These are phyloP conservation scores for Sphaerulina vaccinii DNA, from an alignment of 2,329 filamentous ascomycete species.

Conservation along the genomic window DNA sequence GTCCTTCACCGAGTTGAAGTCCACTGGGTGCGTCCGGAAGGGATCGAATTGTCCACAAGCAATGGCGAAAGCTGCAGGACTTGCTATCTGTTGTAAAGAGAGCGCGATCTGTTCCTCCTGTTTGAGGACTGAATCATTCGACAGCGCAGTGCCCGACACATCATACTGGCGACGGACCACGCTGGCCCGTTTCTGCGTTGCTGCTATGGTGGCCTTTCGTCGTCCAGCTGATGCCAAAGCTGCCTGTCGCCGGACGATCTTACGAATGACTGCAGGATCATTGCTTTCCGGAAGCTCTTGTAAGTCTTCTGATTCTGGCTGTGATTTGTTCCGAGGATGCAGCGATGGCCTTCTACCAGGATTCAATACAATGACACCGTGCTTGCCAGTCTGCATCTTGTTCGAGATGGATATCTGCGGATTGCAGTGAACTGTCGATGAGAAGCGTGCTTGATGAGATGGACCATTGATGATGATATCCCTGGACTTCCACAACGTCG, in stretches of 20 bases:
- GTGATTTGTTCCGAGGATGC: constrained; percentile 7
- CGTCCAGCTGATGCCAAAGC: constrained; percentile 20
- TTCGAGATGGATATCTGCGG: neutral
- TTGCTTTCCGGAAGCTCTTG: constrained; percentile 19
- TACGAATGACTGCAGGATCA: constrained; percentile 20
- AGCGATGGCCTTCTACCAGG: constrained; percentile 9
- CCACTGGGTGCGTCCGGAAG: constrained; percentile 14
- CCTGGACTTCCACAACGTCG: neutral
- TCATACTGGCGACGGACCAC: neutral
- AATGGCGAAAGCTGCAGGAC: constrained; percentile 7
- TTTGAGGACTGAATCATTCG: neutral
- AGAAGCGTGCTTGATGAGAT: neutral
- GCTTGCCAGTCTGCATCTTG: constrained; percentile 13
- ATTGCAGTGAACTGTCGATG: neutral
- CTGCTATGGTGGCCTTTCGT: constrained; percentile 23
- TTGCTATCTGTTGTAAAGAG: neutral
- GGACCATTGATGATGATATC: neutral
- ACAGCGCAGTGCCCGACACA: neutral
- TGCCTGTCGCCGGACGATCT: constrained; percentile 22
- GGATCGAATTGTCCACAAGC: constrained; percentile 17
- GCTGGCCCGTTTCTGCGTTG: constrained; percentile 15
- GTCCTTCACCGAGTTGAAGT: constrained; percentile 19
- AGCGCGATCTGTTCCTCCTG: neutral
- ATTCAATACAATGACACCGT: constrained; percentile 19
- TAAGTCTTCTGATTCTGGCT: constrained; percentile 6